Conservation (phyloP, 2,329 filamentous ascomycete species). For the Ophiostoma triangulosporum region DNA sequence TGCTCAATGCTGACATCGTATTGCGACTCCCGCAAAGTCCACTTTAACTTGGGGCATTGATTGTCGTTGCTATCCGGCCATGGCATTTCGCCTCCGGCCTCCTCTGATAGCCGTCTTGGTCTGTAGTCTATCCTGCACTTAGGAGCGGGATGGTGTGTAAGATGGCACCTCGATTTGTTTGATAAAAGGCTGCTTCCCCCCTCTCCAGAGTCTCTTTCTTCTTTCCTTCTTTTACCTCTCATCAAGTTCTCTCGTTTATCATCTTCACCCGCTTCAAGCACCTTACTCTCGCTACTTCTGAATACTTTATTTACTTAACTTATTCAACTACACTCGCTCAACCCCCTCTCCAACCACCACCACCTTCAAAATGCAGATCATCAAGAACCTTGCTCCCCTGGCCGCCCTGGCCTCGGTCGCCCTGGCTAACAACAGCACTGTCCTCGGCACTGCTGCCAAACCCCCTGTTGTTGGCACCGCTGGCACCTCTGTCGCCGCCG, state of each 20-base stretch:
- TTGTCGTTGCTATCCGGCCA: too few species aligned
- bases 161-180: background rate
- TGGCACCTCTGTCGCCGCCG: too few species aligned
- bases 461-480: too few species aligned
- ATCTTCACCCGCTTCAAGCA: background rate
- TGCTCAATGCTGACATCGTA: background rate
- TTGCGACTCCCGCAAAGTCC: background rate
- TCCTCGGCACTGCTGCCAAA: background rate
- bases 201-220: background rate
- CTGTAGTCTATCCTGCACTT: background rate
- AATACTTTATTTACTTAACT: too few species aligned
- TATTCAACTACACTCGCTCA: conserved; percentile 7
- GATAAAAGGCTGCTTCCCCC: conserved; percentile 9
- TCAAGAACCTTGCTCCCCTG: conserved; percentile 8
- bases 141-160: too few species aligned
- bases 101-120: background rate
- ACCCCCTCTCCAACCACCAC: background rate
- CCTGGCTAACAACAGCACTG: background rate
- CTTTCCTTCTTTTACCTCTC: background rate
- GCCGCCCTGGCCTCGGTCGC: conserved; percentile 7
- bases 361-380: conserved; percentile 11
- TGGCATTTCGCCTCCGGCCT: background rate
- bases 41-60: background rate
- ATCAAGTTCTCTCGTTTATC: background rate
- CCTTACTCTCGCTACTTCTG: background rate